Conservation (phyloP, 495 filamentous ascomycete species). For the Neurospora sp. region DNA sequence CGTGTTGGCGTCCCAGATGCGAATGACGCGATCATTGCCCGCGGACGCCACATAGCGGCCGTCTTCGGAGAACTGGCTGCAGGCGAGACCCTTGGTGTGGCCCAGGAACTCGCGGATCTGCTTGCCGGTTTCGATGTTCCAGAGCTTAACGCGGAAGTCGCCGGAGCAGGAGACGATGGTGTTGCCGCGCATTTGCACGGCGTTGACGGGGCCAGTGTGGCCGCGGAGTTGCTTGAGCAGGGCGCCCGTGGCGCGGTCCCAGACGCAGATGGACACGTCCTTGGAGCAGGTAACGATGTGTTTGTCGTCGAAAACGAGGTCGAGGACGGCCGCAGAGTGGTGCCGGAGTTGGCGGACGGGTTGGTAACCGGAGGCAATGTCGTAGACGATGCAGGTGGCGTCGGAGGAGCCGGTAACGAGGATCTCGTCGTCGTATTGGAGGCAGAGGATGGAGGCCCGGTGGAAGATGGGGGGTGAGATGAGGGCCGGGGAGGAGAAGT, state of each 20-base stretch:
- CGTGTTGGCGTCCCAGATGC: slow-evolving; percentile 86
- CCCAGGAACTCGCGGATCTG: slow-evolving; percentile 81
- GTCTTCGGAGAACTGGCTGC: slow-evolving; percentile 91
- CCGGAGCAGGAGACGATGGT: slow-evolving; percentile 85
- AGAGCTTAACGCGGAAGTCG: slow-evolving; percentile 85
- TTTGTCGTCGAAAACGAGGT: slow-evolving; percentile 81
- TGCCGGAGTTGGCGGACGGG: slow-evolving; percentile 65
- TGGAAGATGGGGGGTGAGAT: slow-evolving; percentile 51
- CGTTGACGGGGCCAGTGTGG: slow-evolving; percentile 87
- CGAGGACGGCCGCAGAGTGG: slow-evolving; percentile 81
- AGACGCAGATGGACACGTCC: slow-evolving; percentile 82
- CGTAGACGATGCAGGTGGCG: slow-evolving; percentile 84
- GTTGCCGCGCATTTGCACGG: slow-evolving; percentile 85
- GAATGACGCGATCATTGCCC: slow-evolving; percentile 87
- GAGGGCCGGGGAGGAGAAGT: slow-evolving; percentile 35
- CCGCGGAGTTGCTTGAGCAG: slow-evolving; percentile 67
- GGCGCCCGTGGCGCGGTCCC: slow-evolving; percentile 71
- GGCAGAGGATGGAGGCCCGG: slow-evolving; percentile 82
- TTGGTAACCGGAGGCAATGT: slow-evolving; percentile 62
- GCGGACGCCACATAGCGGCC: slow-evolving; percentile 80
- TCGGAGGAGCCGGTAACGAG: slow-evolving; percentile 94
- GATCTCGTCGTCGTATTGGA: slow-evolving; percentile 86
- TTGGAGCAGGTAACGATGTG: slow-evolving; percentile 96
- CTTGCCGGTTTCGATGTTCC: slow-evolving; percentile 79
- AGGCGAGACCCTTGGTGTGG: slow-evolving; percentile 84